These are phyloP conservation scores for Zygosaccharomyces kombuchaensis DNA, from an alignment of 805 yeast species.

Conservation along the genomic window DNA sequence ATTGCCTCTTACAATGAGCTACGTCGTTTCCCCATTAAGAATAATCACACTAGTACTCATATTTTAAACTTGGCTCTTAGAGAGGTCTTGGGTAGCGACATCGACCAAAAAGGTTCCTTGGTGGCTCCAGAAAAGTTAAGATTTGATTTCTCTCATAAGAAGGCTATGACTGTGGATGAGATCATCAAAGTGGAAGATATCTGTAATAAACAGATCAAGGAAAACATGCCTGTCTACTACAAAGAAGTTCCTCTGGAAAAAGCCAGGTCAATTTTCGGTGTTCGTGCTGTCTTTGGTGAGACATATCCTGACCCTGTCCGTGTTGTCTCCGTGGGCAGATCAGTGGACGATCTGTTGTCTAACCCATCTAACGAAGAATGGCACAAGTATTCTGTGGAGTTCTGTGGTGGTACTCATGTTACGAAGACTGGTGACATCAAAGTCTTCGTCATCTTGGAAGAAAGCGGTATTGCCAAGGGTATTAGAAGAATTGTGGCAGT, in stretches of 20 bases:
- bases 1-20: constrained; percentile 87
- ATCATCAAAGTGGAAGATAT: constrained; percentile 70
- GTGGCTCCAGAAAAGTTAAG: constrained; percentile 94
- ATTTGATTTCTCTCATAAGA: constrained; percentile 93
- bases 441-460: constrained; percentile 85
- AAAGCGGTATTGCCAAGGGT: constrained; percentile 97
- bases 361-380: constrained; percentile 72
- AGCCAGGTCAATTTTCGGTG: constrained; percentile 75
- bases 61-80: constrained; percentile 85
- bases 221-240: constrained; percentile 68
- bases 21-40: constrained; percentile 94
- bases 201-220: constrained; percentile 65
- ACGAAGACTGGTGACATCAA: constrained; percentile 88
- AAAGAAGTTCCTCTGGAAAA: constrained; percentile 71
- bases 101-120: constrained; percentile 94
- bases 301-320: constrained; percentile 98
- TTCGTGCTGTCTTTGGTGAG: constrained; percentile 98
- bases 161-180: constrained; percentile 70
- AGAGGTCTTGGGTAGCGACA: constrained; percentile 77
- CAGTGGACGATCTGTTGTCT: constrained; percentile 74
- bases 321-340: constrained; percentile 91
- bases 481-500: constrained; percentile 97
- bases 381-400: constrained; percentile 78
- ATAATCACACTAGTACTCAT: constrained; percentile 98
- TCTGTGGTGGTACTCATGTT: constrained; percentile 99